These are phyloP conservation scores for Simmondsia chinensis DNA, from an alignment of 148 eudicot genomes.

Conservation along the genomic window DNA sequence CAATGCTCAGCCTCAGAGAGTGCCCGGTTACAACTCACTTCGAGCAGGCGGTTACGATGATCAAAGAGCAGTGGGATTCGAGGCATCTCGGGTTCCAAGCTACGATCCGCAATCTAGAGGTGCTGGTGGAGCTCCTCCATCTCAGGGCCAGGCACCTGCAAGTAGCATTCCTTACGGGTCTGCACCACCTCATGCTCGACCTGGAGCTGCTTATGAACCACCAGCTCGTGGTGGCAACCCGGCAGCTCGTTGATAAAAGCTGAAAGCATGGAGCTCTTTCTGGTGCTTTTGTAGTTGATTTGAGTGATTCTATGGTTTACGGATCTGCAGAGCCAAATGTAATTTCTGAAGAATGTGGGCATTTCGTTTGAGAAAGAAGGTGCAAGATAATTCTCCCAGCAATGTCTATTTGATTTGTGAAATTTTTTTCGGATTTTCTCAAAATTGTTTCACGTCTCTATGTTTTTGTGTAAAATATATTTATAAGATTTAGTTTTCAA, in stretches of 20 bases:
- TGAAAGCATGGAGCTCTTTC: too few species aligned
- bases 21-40: slow-evolving; percentile 29
- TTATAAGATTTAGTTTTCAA: too few species aligned
- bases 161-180: slow-evolving; percentile 30
- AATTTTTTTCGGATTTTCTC: too few species aligned
- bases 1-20: slow-evolving; percentile 32
- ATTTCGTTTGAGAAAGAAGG: too few species aligned
- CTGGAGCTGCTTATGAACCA: slow-evolving; percentile 31
- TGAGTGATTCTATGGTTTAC: too few species aligned
- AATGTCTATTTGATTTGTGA: too few species aligned
- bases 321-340: too few species aligned
- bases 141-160: slow-evolving; percentile 38
- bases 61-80: slow-evolving; percentile 20
- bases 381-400: too few species aligned
- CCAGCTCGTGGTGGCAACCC: slow-evolving; percentile 35
- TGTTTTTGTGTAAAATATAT: too few species aligned
- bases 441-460: too few species aligned
- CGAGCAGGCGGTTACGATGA: slow-evolving; percentile 32
- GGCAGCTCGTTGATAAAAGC: slow-evolving; percentile 36
- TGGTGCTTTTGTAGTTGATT: too few species aligned
- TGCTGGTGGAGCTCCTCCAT: slow-evolving; percentile 12
- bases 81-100: slow-evolving; percentile 1
- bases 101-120: slow-evolving; percentile 32
- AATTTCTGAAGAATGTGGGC: too few species aligned
- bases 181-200: slow-evolving; percentile 26